Evolutionary conservation across 2,329 filamentous ascomycete genomes (phyloP).

Genomic region (Colletotrichum lentis): DNA sequence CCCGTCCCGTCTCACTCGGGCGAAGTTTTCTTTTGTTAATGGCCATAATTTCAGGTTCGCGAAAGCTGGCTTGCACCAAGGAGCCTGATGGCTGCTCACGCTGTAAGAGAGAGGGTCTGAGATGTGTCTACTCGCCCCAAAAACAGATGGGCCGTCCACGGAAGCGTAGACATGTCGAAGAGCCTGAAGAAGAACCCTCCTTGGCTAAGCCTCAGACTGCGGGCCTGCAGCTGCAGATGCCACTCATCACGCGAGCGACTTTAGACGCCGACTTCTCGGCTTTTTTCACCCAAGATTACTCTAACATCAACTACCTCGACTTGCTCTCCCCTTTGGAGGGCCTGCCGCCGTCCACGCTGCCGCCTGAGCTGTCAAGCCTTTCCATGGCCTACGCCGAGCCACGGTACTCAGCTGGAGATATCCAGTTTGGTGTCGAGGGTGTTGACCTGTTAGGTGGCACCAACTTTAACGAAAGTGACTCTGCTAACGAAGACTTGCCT

Average conservation of each 20-base stretch:
- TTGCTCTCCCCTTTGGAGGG: conserved; percentile 40
- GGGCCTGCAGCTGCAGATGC: conserved; percentile 12
- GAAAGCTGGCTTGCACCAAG: conserved; percentile 73
- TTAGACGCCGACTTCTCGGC: conserved; percentile 47
- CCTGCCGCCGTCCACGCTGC: conserved; percentile 26
- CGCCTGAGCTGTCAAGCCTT: conserved; percentile 16
- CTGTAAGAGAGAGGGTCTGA: conserved; percentile 64
- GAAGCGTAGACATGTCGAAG: conserved; percentile 58
- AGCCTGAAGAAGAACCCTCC: conserved; percentile 35
- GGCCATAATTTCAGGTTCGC: conserved; percentile 61
- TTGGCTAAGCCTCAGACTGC: conserved; percentile 6
- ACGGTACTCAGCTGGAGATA: conserved; percentile 29
- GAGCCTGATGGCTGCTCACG: conserved; percentile 66
- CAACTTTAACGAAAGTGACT: conserved; percentile 46
- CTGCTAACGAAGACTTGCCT: conserved; percentile 42
- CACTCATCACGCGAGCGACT: conserved; percentile 29
- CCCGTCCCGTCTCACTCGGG: background rate
- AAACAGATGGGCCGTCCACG: conserved; percentile 73
- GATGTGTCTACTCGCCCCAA: conserved; percentile 69
- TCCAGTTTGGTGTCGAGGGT: conserved; percentile 40
- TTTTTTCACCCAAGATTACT: conserved; percentile 46
- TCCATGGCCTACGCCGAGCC: conserved; percentile 33
- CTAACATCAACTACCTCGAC: conserved; percentile 50
- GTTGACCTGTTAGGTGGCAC: conserved; percentile 46
- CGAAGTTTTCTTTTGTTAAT: conserved; percentile 26